Conservation (phyloP, 2,329 filamentous ascomycete species). For the Colletotrichum brevisporum region DNA sequence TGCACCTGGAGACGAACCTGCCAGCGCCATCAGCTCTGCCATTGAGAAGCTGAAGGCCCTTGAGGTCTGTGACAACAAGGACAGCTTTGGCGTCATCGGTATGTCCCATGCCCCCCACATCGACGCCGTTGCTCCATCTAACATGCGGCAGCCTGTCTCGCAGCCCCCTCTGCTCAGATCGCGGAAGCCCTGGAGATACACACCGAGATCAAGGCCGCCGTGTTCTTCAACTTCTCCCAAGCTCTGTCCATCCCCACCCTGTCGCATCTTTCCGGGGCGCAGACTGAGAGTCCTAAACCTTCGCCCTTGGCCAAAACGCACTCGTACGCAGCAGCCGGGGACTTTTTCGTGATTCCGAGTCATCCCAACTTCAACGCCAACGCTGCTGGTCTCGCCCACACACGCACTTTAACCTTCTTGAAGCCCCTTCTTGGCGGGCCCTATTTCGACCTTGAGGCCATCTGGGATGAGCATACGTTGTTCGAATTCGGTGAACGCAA, state of each 20-base stretch:
- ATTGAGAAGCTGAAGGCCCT: constrained; percentile 17
- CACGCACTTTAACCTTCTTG: constrained; percentile 74
- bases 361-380: constrained; percentile 65
- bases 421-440: constrained; percentile 75
- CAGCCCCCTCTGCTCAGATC: not conserved
- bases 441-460: constrained; percentile 79
- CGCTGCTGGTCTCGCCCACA: constrained; percentile 74
- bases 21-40: constrained; percentile 9
- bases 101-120: not conserved
- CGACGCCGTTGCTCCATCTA: not conserved
- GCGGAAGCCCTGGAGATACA: constrained; percentile 4
- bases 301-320: constrained; percentile 49
- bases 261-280: constrained; percentile 16
- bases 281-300: not conserved
- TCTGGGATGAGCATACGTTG: constrained; percentile 84
- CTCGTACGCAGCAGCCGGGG: constrained; percentile 53
- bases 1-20: not conserved
- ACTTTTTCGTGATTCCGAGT: constrained; percentile 63
- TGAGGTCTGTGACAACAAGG: constrained; percentile 49
- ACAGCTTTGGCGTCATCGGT: constrained; percentile 37
- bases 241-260: constrained; percentile 28
- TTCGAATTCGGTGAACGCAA: constrained; percentile 79
- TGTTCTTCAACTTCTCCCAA: constrained; percentile 32
- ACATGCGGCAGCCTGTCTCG: constrained; percentile 13
- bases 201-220: constrained; percentile 31